phyloP scores from a whole-genome alignment of 192 early-diverging fungal genomes.

The Coemansia aciculifera region DNA sequence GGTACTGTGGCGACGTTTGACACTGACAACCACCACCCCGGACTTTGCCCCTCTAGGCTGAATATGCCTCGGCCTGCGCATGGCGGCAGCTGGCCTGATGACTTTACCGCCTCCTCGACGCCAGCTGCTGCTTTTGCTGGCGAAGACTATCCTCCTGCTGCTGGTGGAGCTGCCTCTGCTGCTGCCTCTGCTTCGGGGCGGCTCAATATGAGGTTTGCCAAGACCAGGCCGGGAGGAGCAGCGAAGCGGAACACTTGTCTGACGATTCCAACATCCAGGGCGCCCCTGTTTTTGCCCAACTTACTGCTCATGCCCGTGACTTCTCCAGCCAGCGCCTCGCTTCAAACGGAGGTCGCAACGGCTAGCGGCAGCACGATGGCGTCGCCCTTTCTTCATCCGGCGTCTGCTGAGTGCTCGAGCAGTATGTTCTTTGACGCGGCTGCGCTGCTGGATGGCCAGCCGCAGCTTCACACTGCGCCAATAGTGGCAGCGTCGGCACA shows the following conservation, averaged over 20 bases:
- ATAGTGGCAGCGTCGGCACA: constrained; percentile 27
- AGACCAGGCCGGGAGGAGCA: background rate
- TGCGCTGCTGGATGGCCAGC: constrained; percentile 9
- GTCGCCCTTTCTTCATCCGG: constrained; percentile 21
- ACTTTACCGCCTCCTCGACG: background rate
- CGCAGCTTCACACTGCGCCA: constrained; percentile 17
- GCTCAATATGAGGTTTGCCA: constrained; percentile 2
- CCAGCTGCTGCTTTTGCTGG: background rate
- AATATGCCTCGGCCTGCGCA: background rate
- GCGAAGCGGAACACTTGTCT: constrained; percentile 3
- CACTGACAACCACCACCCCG: background rate
- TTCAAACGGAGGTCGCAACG: constrained; percentile 30
- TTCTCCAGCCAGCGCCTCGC: constrained; percentile 30
- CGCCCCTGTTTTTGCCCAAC: constrained; percentile 5
- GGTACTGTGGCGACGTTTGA: constrained; percentile 3
- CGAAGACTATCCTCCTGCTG: background rate
- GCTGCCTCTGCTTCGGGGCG: background rate
- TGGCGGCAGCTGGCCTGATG: constrained; percentile 1
- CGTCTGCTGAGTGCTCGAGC: constrained; percentile 10
- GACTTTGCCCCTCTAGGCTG: background rate
- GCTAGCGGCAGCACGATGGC: constrained; percentile 26
- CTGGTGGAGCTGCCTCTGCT: background rate
- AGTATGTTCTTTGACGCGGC: constrained; percentile 17
- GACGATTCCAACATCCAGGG: constrained; percentile 24
- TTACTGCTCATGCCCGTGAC: constrained; percentile 29